Percentiles rank a stretch among this genome's conserved stretches.
Conservation (phyloP, 768 basidiomycete species). For the Russula ochroleuca region DNA sequence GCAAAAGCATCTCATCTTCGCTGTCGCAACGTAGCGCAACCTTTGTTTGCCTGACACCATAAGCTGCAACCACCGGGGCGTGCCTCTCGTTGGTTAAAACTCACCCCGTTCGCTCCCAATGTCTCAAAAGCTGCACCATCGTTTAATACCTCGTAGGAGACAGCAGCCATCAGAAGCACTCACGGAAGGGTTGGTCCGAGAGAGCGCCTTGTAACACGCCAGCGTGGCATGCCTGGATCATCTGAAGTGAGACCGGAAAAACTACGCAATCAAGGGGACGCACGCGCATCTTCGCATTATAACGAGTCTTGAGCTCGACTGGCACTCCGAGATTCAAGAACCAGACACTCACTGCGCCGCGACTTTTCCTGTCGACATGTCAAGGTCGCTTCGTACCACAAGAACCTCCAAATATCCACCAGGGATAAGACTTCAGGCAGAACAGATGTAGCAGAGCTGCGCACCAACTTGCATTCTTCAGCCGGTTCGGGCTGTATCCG, state of each 20-base stretch:
- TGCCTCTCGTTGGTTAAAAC: no score
- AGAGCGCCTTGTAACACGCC: slow-evolving; percentile 83
- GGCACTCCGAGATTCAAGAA: no score
- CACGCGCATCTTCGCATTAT: slow-evolving; percentile 26
- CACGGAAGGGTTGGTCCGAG: slow-evolving; percentile 68
- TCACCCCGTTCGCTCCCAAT: slow-evolving; percentile 6
- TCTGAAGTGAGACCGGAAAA: background rate
- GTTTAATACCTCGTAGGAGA: background rate
- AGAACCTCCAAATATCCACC: no score
- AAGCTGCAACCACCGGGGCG: background rate
- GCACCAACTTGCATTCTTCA: slow-evolving; percentile 20
- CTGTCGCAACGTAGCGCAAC: slow-evolving; percentile 75
- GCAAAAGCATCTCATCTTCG: slow-evolving; percentile 76
- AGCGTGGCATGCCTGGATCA: slow-evolving; percentile 44
- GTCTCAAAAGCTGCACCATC: background rate
- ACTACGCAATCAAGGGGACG: slow-evolving; percentile 15
- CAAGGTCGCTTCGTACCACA: no score
- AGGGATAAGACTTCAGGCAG: no score
- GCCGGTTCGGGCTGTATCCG: no score
- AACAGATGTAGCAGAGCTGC: no score
- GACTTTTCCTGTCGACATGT: no score
- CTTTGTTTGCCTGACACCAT: slow-evolving; percentile 78
- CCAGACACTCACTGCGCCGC: no score
- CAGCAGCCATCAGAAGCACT: slow-evolving; percentile 24
- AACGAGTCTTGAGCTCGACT: no score